Evolutionary conservation across 164 flowering plant species (phyloP).

Genomic region (Sextonia rubra): DNA sequence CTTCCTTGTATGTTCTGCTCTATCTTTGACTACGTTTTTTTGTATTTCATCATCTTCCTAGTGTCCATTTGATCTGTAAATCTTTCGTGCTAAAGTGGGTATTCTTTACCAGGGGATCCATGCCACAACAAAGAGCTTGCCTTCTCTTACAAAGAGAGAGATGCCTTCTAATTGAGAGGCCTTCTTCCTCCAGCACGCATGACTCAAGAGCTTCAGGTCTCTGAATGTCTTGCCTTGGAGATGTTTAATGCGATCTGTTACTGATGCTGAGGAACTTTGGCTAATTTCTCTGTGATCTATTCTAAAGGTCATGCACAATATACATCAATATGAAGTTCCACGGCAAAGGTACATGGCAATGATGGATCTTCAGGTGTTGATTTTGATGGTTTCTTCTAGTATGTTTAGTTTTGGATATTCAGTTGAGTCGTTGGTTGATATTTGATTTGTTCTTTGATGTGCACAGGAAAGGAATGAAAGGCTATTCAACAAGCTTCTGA

Average conservation of each 20-base stretch:
- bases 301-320: constrained; percentile 57
- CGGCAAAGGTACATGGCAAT: constrained; percentile 70
- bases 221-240: constrained; percentile 8
- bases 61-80: neutral
- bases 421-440: neutral
- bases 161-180: constrained; percentile 77
- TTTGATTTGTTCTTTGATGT: neutral
- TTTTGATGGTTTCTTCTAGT: neutral
- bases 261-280: neutral
- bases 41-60: neutral
- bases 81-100: constrained; percentile 47
- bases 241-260: neutral
- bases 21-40: neutral
- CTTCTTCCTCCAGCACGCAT: constrained; percentile 65
- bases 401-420: neutral
- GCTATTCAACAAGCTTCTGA: constrained; percentile 75
- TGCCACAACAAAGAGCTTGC: constrained; percentile 78
- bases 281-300: neutral
- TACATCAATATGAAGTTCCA: constrained; percentile 72
- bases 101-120: constrained; percentile 70
- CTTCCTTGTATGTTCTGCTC: neutral
- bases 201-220: constrained; percentile 62
- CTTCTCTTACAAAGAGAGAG: constrained; percentile 70
- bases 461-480: constrained; percentile 68
- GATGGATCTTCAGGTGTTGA: constrained; percentile 82